A percentile compares a stretch with the other conserved stretches of the same genome.
Conservation (phyloP, 192 early-diverging fungal genomes). For the Backusella westeae region DNA sequence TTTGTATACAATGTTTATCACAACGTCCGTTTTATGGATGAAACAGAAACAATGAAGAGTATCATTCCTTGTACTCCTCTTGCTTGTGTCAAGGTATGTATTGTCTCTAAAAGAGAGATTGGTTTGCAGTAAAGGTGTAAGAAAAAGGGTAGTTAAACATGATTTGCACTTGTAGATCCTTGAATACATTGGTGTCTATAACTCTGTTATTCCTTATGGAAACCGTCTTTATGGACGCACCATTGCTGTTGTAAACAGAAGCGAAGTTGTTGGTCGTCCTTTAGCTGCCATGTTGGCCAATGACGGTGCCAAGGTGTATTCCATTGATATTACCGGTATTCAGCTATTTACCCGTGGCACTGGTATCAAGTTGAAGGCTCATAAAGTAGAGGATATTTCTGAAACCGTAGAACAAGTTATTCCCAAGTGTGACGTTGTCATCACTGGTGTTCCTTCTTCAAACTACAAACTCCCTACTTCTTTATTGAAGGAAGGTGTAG, state of each 20-base stretch:
- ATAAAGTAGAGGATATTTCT: slow-evolving; percentile 71
- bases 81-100: slow-evolving; percentile 84
- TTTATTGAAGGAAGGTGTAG: slow-evolving; percentile 94
- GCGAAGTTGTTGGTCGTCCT: slow-evolving; percentile 96
- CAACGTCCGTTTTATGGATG: slow-evolving; percentile 78
- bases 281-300: slow-evolving; percentile 96
- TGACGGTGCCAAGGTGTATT: slow-evolving; percentile 97
- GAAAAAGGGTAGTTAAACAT: not conserved
- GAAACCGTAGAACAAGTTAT: slow-evolving; percentile 78
- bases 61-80: slow-evolving; percentile 99
- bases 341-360: slow-evolving; percentile 74
- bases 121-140: not conserved
- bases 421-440: slow-evolving; percentile 91
- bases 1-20: slow-evolving; percentile 97
- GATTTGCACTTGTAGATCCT: slow-evolving; percentile 55
- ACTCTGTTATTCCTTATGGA: slow-evolving; percentile 84
- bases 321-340: slow-evolving; percentile 89
- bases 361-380: slow-evolving; percentile 58
- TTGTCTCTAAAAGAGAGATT: not conserved
- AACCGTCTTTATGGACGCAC: slow-evolving; percentile 92
- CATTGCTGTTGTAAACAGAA: slow-evolving; percentile 93
- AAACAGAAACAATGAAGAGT: slow-evolving; percentile 81
- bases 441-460: slow-evolving; percentile 92
- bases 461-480: slow-evolving; percentile 84
- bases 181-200: slow-evolving; percentile 95